A percentile compares a stretch with the other conserved stretches of the same genome.
These are phyloP conservation scores for Diaporthe sp. DNA, from an alignment of 2,329 filamentous ascomycete species.

Conservation along the genomic window DNA sequence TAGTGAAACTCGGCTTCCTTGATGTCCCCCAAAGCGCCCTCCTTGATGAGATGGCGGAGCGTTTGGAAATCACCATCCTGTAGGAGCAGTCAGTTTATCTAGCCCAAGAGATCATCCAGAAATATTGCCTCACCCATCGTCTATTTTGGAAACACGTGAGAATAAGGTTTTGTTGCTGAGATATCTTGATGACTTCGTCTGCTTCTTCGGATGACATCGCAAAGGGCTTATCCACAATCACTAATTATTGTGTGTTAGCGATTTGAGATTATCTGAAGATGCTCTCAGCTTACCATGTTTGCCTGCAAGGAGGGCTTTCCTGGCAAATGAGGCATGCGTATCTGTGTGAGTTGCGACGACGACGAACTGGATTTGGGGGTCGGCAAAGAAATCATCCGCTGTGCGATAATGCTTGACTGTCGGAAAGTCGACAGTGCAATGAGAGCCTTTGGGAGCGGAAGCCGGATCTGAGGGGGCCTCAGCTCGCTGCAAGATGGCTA, in stretches of 20 bases:
- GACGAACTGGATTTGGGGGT: constrained; percentile 64
- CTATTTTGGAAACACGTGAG: constrained; percentile 16
- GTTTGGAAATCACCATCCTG: constrained; percentile 74
- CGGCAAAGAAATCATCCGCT: constrained; percentile 69
- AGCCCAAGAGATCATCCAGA: background rate
- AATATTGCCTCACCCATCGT: background rate
- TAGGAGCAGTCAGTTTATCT: background rate
- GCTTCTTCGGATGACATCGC: constrained; percentile 2
- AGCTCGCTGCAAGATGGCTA: constrained; percentile 62
- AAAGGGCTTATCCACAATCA: constrained; percentile 12
- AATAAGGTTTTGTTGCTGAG: background rate
- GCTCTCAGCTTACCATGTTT: background rate
- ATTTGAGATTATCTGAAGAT: background rate
- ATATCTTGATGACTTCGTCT: constrained; percentile 6
- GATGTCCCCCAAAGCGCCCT: constrained; percentile 68
- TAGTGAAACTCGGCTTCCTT: constrained; percentile 77
- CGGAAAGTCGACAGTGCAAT: constrained; percentile 63
- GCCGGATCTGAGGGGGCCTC: constrained; percentile 49
- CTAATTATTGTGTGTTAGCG: background rate
- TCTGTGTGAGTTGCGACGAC: constrained; percentile 66
- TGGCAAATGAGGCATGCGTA: constrained; percentile 67
- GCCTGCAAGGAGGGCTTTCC: constrained; percentile 59
- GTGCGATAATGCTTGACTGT: constrained; percentile 68
- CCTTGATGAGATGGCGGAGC: constrained; percentile 64
- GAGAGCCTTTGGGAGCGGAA: constrained; percentile 49